phyloP scores from a whole-genome alignment of 768 basidiomycete species.

The Mycena metata region DNA sequence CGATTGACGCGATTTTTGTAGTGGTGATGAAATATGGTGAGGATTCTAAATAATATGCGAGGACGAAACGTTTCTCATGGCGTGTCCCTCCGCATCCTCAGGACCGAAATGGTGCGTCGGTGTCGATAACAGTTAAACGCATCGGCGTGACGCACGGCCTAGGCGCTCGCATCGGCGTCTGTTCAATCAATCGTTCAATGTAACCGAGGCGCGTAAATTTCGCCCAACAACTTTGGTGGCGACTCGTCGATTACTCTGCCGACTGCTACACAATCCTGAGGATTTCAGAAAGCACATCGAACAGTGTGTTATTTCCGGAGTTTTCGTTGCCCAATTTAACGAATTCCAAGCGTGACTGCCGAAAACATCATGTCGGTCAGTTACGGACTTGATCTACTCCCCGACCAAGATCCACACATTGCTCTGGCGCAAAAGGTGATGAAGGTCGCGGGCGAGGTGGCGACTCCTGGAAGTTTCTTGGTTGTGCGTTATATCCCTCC shows the following conservation, averaged over 20 bases:
- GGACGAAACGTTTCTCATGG: neutral
- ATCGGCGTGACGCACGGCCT: neutral
- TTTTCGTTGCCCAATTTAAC: no score
- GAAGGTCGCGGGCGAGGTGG: constrained; percentile 39
- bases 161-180: constrained; percentile 24
- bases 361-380: constrained; percentile 47
- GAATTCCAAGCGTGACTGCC: constrained; percentile 42
- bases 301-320: constrained; percentile 18
- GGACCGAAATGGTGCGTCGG: constrained; percentile 17
- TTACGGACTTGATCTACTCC: constrained; percentile 48
- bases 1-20: no score
- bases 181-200: constrained; percentile 10
- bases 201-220: neutral
- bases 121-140: neutral
- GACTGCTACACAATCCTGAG: constrained; percentile 23
- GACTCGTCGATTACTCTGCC: constrained; percentile 26
- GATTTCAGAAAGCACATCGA: no score
- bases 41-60: neutral
- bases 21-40: constrained; percentile 32
- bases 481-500: constrained; percentile 40
- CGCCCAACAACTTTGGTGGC: neutral
- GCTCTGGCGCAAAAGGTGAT: constrained; percentile 44
- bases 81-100: neutral
- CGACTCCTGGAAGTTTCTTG: constrained; percentile 46
- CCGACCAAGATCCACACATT: constrained; percentile 49